A percentile compares a stretch with the other conserved stretches of the same genome.
phyloP scores from a whole-genome alignment of 1,284 basidiomycete species.

The Moniliella sp. region DNA sequence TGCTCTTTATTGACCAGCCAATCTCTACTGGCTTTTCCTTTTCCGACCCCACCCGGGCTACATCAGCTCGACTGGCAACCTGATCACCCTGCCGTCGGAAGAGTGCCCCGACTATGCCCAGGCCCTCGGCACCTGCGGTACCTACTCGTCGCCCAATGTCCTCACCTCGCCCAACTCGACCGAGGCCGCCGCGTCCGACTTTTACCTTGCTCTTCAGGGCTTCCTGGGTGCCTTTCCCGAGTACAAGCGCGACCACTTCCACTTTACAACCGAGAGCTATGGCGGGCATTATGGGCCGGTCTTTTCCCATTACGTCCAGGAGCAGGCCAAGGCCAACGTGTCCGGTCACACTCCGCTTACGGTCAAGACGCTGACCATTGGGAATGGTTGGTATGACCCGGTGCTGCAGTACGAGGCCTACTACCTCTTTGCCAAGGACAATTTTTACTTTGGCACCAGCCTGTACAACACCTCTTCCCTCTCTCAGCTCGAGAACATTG shows the following conservation, averaged over 20 bases:
- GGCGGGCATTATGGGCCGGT: conserved; percentile 42
- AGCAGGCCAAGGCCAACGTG: conserved; percentile 35
- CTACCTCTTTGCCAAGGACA: conserved; percentile 20
- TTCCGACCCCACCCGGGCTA: conserved; percentile 9
- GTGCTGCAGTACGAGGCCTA: conserved; percentile 13
- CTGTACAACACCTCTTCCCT: conserved; percentile 9
- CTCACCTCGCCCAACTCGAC: conserved; percentile 13
- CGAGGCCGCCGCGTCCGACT: conserved; percentile 13
- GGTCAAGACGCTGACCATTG: conserved; percentile 45
- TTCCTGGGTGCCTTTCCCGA: conserved; percentile 18
- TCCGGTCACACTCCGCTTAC: conserved; percentile 41
- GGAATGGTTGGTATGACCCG: conserved; percentile 31
- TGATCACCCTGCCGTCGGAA: conserved; percentile 3
- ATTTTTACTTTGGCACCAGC: conserved; percentile 11
- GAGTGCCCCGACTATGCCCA: conserved; percentile 9
- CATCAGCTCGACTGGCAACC: conserved; percentile 4
- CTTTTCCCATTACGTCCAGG: conserved; percentile 39
- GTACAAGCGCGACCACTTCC: conserved; percentile 37
- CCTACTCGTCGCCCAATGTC: conserved; percentile 10
- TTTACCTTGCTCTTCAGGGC: conserved; percentile 42
- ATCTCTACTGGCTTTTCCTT: conserved; percentile 17
- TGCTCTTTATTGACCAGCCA: conserved; percentile 56
- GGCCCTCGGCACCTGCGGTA: conserved; percentile 9
- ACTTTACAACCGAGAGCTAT: conserved; percentile 43
- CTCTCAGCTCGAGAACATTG: conserved; percentile 8